A percentile compares a stretch with the other conserved stretches of the same genome.
Conservation (phyloP, 2,329 filamentous ascomycete genomes). For the Aspergillus persii region DNA sequence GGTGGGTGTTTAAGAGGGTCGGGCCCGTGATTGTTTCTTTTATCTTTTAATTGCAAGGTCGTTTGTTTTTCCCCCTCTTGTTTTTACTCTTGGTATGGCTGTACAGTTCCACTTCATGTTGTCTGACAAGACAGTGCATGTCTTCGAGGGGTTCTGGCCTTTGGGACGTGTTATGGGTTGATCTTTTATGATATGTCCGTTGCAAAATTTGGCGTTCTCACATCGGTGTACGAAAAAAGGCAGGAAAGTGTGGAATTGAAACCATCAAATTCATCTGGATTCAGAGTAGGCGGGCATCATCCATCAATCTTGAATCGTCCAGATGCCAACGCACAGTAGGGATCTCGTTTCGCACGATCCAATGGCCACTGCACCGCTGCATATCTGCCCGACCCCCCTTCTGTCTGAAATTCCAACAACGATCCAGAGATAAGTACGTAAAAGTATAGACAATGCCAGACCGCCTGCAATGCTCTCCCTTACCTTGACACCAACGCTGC, state of each 20-base stretch:
- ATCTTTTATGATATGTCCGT: constrained; percentile 34
- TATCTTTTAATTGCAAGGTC: constrained; percentile 9
- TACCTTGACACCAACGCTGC: neutral
- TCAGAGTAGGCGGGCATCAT: neutral
- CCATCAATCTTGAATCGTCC: neutral
- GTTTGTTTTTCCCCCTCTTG: constrained; percentile 21
- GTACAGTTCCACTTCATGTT: constrained; percentile 37
- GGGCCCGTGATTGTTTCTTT: constrained; percentile 20
- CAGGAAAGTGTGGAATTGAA: constrained; percentile 27
- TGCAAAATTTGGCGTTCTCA: constrained; percentile 38
- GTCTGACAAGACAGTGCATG: constrained; percentile 37
- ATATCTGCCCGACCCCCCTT: neutral
- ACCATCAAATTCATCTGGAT: neutral
- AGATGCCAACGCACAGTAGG: too few species aligned
- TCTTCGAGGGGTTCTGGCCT: constrained; percentile 38
- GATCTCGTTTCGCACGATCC: neutral
- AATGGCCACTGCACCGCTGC: neutral
- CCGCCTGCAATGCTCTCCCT: too few species aligned
- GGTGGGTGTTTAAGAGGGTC: constrained; percentile 49
- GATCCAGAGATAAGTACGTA: too few species aligned
- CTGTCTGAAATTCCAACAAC: too few species aligned
- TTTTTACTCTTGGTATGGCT: constrained; percentile 30
- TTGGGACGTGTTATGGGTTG: constrained; percentile 32
- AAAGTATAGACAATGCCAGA: too few species aligned
- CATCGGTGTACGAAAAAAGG: constrained; percentile 42